Conservation (phyloP, 2,329 filamentous ascomycete species). For the Bretziella fagacearum region DNA sequence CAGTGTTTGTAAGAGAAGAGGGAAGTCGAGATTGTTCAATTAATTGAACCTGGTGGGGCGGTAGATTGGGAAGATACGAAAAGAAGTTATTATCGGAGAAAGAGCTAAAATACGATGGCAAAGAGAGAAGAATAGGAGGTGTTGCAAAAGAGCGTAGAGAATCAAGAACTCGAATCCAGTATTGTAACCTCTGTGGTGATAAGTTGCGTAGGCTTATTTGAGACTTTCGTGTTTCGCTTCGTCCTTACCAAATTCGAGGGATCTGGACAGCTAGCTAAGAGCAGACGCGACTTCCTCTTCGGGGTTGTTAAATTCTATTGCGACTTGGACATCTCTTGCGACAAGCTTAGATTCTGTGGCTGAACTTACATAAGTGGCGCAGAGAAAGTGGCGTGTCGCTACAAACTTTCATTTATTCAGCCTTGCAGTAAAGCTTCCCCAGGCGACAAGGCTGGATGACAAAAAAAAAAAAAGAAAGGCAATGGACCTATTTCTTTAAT, state of each 20-base stretch:
- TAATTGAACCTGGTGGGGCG: no score
- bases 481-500: no score
- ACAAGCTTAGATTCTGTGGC: neutral
- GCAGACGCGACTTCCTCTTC: constrained; percentile 2
- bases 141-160: neutral
- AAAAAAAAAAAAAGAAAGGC: neutral
- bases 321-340: neutral
- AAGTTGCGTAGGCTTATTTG: neutral
- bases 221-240: neutral
- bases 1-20: no score
- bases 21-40: no score
- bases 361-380: neutral
- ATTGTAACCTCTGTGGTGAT: no score
- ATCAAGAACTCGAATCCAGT: neutral
- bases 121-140: neutral
- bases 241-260: neutral
- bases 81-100: no score
- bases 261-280: constrained; percentile 9
- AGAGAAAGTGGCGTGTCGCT: neutral
- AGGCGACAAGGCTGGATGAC: neutral
- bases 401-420: neutral
- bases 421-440: neutral
- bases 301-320: neutral
- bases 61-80: no score
- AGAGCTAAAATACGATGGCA: no score